A percentile compares a stretch with the other conserved stretches of the same genome.
These are phyloP conservation scores for Malbranchea zuffiana DNA, from an alignment of 2,329 filamentous ascomycete genomes.

Conservation along the genomic window DNA sequence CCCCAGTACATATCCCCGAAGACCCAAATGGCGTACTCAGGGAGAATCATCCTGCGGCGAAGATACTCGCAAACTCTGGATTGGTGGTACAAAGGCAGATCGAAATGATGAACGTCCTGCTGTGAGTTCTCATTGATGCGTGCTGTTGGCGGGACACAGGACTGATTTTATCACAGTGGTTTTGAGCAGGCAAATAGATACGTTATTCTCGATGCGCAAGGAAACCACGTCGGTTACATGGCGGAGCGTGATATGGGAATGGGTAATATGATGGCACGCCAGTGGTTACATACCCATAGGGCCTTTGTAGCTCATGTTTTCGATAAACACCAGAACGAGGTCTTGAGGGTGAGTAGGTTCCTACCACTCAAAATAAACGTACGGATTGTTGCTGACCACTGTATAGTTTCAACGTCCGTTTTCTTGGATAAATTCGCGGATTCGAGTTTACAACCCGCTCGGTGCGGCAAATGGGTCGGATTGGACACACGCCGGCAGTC, in stretches of 20 bases:
- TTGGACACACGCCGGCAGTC: slow-evolving; percentile 34
- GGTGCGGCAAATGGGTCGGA: slow-evolving; percentile 24
- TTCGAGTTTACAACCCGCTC: slow-evolving; percentile 46
- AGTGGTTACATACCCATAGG: slow-evolving; percentile 51
- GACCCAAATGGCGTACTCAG: slow-evolving; percentile 50
- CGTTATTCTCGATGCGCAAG: slow-evolving; percentile 53
- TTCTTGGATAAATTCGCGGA: slow-evolving; percentile 51
- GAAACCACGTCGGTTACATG: slow-evolving; percentile 53
- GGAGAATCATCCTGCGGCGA: slow-evolving; percentile 46
- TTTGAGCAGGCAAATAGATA: slow-evolving; percentile 59
- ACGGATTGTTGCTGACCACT: slow-evolving; percentile 11
- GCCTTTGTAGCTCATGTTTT: slow-evolving; percentile 57
- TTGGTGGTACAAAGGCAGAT: slow-evolving; percentile 53
- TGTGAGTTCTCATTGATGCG: slow-evolving; percentile 28
- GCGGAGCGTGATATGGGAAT: slow-evolving; percentile 53
- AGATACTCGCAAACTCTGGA: slow-evolving; percentile 49
- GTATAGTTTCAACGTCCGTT: slow-evolving; percentile 50
- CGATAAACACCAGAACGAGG: slow-evolving; percentile 49
- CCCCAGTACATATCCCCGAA: slow-evolving; percentile 51
- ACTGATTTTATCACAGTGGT: slow-evolving; percentile 29
- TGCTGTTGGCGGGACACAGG: background rate
- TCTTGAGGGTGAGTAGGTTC: slow-evolving; percentile 38
- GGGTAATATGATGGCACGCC: slow-evolving; percentile 45
- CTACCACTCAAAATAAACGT: background rate
- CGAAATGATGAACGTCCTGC: slow-evolving; percentile 55